Conservation (phyloP, 208 protist species). For the Herpetomonas samuelpessoai region DNA sequence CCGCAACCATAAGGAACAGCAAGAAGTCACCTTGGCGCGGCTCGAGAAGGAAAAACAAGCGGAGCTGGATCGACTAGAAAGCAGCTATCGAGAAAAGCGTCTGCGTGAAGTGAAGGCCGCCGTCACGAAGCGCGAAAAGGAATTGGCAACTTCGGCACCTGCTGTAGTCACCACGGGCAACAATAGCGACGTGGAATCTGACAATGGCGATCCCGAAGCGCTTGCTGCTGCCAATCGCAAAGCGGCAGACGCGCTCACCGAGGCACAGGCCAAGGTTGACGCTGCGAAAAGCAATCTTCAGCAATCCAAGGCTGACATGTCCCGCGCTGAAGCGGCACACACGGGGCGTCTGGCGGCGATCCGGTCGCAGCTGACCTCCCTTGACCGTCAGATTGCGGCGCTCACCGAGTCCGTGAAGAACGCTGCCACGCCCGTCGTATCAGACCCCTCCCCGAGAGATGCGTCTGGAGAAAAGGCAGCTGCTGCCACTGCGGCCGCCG, state of each 20-base stretch:
- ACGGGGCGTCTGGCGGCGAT: slow-evolving; percentile 5
- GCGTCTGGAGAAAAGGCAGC: not conserved
- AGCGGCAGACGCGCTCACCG: not conserved
- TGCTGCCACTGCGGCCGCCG: not conserved
- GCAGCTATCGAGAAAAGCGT: slow-evolving; percentile 21
- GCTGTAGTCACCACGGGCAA: not conserved
- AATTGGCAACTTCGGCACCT: slow-evolving; percentile 3
- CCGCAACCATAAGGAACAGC: slow-evolving; percentile 12
- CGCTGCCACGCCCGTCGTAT: not conserved
- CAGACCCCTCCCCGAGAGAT: slow-evolving; percentile 1
- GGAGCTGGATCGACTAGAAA: slow-evolving; percentile 25
- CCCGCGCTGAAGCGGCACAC: slow-evolving; percentile 6
- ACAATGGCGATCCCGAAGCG: not conserved
- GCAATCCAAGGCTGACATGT: slow-evolving; percentile 6
- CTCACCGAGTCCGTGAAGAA: slow-evolving; percentile 3
- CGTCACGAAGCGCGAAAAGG: slow-evolving; percentile 7
- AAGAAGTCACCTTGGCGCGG: slow-evolving; percentile 16
- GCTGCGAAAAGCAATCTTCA: not conserved
- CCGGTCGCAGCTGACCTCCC: not conserved
- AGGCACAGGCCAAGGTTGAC: not conserved
- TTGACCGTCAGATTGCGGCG: slow-evolving; percentile 8
- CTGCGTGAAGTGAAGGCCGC: slow-evolving; percentile 16
- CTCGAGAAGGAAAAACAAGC: slow-evolving; percentile 14
- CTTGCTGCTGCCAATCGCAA: not conserved
- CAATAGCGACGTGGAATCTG: not conserved